These are phyloP conservation scores for Guadua angustifolia DNA, from an alignment of 176 grass and related monocot species.

Conservation along the genomic window DNA sequence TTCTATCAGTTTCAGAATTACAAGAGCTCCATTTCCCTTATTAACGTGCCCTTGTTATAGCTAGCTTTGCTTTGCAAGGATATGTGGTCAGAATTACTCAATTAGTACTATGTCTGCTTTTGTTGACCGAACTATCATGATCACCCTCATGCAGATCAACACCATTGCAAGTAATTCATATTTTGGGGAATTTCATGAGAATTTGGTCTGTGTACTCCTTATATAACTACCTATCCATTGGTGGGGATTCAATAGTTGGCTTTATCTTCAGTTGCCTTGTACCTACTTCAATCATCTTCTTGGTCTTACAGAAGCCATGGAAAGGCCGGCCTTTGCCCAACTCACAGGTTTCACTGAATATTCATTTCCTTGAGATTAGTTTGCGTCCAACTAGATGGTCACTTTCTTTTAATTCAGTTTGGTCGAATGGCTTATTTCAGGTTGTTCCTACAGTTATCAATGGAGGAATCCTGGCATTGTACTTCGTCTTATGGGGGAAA, in stretches of 20 bases:
- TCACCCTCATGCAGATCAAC: conserved; percentile 55
- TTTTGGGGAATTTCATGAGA: conserved; percentile 82
- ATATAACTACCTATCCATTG: conserved; percentile 51
- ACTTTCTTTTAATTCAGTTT: conserved; percentile 31
- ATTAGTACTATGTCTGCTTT: background rate
- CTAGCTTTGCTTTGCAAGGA: conserved; percentile 9
- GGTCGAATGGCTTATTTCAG: conserved; percentile 52
- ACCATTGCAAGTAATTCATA: conserved; percentile 82
- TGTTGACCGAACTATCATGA: background rate
- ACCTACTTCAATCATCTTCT: conserved; percentile 79
- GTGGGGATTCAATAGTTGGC: conserved; percentile 64
- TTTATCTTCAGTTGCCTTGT: conserved; percentile 99
- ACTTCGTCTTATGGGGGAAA: conserved; percentile 93
- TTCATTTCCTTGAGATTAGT: conserved; percentile 41
- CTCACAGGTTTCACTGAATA: conserved; percentile 70
- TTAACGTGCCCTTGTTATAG: background rate
- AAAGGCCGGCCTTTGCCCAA: conserved; percentile 84
- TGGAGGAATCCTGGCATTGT: conserved; percentile 96
- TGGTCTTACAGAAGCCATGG: conserved; percentile 90
- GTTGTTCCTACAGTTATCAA: conserved; percentile 86
- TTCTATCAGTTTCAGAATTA: background rate
- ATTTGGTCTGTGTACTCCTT: conserved; percentile 83
- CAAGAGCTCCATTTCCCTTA: background rate
- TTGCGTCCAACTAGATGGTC: background rate
- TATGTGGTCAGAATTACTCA: background rate